phyloP scores from a whole-genome alignment of 148 eudicot genomes.

The Amaranthus palmeri region DNA sequence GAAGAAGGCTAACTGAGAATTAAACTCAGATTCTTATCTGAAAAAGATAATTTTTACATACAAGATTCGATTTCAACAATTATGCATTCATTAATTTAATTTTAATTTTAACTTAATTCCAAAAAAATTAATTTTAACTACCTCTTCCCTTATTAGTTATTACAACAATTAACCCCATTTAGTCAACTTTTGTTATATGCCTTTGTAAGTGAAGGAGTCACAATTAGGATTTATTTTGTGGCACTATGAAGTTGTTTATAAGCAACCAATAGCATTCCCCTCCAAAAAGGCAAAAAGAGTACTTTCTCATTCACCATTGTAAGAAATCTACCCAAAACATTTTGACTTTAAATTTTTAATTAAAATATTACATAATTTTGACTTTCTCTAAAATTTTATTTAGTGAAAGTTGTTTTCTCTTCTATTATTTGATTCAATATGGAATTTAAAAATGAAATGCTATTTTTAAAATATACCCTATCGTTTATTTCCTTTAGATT shows the following conservation, averaged over 20 bases:
- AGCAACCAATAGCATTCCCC: not conserved
- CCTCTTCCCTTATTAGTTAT: not conserved
- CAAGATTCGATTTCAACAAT: no score
- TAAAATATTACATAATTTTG: not conserved
- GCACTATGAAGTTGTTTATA: not conserved
- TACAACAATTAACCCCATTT: slow-evolving; percentile 6
- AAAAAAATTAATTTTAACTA: no score
- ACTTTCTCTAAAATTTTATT: no score
- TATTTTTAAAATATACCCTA: not conserved
- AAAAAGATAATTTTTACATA: no score
- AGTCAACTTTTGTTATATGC: slow-evolving; percentile 28
- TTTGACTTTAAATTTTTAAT: slow-evolving; percentile 13
- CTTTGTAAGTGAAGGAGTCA: not conserved
- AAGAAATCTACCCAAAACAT: slow-evolving; percentile 5
- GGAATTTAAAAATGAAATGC: no score
- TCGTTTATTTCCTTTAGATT: no score
- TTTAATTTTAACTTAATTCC: no score
- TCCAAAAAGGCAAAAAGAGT: not conserved
- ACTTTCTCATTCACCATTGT: not conserved
- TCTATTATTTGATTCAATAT: no score
- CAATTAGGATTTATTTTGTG: not conserved
- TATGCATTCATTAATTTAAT: no score
- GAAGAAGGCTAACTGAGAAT: no score
- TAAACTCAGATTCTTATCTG: no score
- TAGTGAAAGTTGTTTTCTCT: no score